phyloP scores from a whole-genome alignment of 2,329 filamentous ascomycete genomes.

The Tolypocladium ophioglossoides region DNA sequence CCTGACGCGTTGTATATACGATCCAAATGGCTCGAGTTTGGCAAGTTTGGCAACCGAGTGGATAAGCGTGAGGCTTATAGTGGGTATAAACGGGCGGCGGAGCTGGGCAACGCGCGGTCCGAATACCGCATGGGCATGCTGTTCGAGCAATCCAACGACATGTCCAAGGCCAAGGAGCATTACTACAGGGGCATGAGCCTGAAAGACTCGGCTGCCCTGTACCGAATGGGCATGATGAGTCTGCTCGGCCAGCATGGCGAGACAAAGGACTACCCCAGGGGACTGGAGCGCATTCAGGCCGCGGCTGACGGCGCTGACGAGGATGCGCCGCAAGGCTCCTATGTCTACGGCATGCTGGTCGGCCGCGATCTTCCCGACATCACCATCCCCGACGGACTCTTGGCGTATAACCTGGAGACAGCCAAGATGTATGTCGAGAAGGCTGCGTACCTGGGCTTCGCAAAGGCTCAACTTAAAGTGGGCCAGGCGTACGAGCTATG shows the following conservation, averaged over 20 bases:
- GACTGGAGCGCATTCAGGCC: conserved; percentile 70
- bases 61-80: conserved; percentile 93
- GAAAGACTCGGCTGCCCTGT: conserved; percentile 76
- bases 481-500: conserved; percentile 91
- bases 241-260: conserved; percentile 89
- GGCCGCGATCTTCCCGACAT: conserved; percentile 88
- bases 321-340: conserved; percentile 92
- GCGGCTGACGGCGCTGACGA: conserved; percentile 86
- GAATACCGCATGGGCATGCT: conserved; percentile 98
- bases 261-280: conserved; percentile 65
- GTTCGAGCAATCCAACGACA: conserved; percentile 90
- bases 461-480: conserved; percentile 96
- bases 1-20: conserved; percentile 90
- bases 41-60: conserved; percentile 80
- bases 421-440: conserved; percentile 90
- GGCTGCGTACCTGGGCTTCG: conserved; percentile 88
- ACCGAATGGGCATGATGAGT: conserved; percentile 95
- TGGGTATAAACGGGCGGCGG: conserved; percentile 76
- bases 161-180: conserved; percentile 80
- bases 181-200: conserved; percentile 73
- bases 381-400: conserved; percentile 56
- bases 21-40: conserved; percentile 96
- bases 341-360: conserved; percentile 90
- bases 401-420: conserved; percentile 60
- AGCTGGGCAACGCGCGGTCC: conserved; percentile 75